Conservation (phyloP, 257 asterid species). For the Penstemon barbatus region DNA sequence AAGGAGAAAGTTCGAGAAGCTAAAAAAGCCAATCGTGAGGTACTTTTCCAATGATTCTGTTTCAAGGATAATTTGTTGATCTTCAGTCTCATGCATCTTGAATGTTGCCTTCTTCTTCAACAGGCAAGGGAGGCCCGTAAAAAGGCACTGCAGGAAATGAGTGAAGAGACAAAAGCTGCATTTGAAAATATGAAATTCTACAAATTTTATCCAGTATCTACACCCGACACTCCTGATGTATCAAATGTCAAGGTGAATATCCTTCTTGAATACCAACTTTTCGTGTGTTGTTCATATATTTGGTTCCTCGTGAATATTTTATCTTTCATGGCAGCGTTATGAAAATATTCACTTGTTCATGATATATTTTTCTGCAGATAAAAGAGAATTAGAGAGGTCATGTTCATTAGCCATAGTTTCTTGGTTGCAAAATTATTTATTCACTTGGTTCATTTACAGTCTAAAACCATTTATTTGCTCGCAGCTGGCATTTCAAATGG, state of each 20-base stretch:
- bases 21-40: conserved; percentile 69
- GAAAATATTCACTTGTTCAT: neutral
- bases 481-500: neutral
- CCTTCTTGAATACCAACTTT: neutral
- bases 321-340: too few species aligned
- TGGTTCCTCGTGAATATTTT: neutral
- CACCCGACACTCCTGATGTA: conserved; percentile 69
- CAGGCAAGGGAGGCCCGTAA: conserved; percentile 49
- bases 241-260: conserved; percentile 54
- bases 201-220: conserved; percentile 54
- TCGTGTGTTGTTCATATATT: too few species aligned
- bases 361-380: neutral
- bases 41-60: conserved; percentile 21
- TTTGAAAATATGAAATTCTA: conserved; percentile 42
- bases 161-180: conserved; percentile 47
- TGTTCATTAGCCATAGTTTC: neutral
- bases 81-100: too few species aligned
- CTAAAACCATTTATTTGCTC: neutral
- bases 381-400: neutral
- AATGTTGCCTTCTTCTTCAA: too few species aligned
- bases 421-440: neutral
- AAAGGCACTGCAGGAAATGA: conserved; percentile 57
- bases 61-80: too few species aligned
- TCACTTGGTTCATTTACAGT: neutral
- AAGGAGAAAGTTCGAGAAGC: conserved; percentile 62